Evolutionary conservation across 176 grass and related monocot species (phyloP).

Genomic region (Carex littledalei): DNA sequence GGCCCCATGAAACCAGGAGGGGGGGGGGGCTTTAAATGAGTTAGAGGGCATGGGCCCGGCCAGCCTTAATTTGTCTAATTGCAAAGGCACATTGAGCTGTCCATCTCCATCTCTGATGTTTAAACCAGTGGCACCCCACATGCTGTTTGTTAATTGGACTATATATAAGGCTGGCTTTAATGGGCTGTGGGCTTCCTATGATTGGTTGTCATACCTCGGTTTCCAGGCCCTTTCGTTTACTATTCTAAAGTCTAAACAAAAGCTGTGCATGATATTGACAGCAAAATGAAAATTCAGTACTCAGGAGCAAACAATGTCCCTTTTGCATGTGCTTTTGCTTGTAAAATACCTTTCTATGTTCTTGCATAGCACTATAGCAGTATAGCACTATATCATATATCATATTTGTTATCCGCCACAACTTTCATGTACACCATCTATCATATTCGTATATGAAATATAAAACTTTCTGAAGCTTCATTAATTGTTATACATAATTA

Average conservation of each 20-base stretch:
- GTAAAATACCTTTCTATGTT: background rate
- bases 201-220: background rate
- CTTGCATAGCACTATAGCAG: background rate
- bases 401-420: too few relatives aligned
- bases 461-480: background rate
- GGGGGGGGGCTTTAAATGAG: background rate
- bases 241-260: background rate
- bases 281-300: background rate
- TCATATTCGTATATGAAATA: background rate
- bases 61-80: constrained; percentile 28
- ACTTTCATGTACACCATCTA: background rate
- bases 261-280: constrained; percentile 2
- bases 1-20: background rate
- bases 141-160: background rate
- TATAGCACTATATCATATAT: background rate
- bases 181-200: constrained; percentile 6
- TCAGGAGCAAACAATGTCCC: background rate
- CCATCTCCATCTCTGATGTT: background rate
- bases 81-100: constrained; percentile 19
- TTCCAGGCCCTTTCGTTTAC: background rate
- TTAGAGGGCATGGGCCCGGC: constrained; percentile 13
- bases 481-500: too few relatives aligned
- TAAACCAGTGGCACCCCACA: constrained; percentile 7
- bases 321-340: background rate
- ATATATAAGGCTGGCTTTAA: background rate